Conservation (phyloP, 2,329 filamentous ascomycete species). For the Diaporthe sp. region DNA sequence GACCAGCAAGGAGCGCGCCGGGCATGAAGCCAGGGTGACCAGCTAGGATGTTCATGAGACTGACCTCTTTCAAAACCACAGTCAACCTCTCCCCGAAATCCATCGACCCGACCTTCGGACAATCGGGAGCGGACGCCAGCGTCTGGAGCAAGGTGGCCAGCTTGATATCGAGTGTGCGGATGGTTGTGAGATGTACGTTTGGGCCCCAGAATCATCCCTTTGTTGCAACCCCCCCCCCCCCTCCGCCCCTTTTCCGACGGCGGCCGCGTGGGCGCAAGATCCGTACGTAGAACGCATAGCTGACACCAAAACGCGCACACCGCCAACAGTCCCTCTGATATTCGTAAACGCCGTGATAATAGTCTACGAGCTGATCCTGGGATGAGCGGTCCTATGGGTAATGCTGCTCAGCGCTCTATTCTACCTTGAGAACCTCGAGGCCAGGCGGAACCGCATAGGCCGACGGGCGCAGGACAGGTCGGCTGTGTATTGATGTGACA, state of each 20-base stretch:
- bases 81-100: constrained; percentile 84
- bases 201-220: background rate
- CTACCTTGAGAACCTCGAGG: constrained; percentile 15
- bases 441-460: background rate
- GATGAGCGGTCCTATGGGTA: constrained; percentile 59
- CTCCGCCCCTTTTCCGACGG: background rate
- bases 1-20: background rate
- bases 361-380: constrained; percentile 83
- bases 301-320: constrained; percentile 1
- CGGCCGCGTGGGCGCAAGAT: background rate
- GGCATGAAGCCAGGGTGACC: background rate
- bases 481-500: background rate
- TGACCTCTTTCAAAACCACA: constrained; percentile 65
- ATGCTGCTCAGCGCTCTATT: background rate
- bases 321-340: constrained; percentile 81
- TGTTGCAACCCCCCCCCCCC: background rate
- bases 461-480: background rate
- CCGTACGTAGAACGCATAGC: background rate
- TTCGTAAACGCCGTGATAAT: constrained; percentile 87
- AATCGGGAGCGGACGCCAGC: constrained; percentile 75
- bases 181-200: constrained; percentile 90
- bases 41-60: constrained; percentile 29
- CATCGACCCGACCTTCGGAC: constrained; percentile 84
- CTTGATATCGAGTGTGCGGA: constrained; percentile 90
- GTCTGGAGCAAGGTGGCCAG: constrained; percentile 91